Conservation (phyloP, 345 rosid species). For the Ceriops tagal region DNA sequence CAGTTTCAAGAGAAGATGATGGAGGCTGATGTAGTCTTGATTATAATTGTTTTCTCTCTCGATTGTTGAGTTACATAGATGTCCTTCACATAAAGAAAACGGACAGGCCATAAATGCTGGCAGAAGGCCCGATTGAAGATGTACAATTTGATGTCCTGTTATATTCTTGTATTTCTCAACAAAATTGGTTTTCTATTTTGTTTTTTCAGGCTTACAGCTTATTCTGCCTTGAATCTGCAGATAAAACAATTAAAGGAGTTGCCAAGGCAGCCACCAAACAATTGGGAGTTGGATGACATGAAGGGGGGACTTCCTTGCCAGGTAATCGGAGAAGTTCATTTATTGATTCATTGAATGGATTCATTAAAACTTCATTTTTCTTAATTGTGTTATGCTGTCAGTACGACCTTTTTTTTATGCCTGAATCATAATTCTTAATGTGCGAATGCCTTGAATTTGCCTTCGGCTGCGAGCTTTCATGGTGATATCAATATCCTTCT, state of each 20-base stretch:
- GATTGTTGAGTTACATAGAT: conserved; percentile 74
- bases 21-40: neutral
- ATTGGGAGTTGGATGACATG: conserved; percentile 95
- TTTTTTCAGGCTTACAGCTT: neutral
- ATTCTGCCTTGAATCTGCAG: conserved; percentile 34
- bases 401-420: conserved; percentile 18
- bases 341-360: neutral
- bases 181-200: neutral
- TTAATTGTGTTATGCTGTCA: neutral
- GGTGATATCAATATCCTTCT: conserved; percentile 95
- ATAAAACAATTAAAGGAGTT: conserved; percentile 62
- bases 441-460: conserved; percentile 76
- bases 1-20: no score
- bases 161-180: no score
- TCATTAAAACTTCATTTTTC: neutral
- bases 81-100: conserved; percentile 71
- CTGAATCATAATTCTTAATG: conserved; percentile 64
- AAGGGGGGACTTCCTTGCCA: conserved; percentile 94
- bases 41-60: conserved; percentile 15
- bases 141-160: conserved; percentile 47
- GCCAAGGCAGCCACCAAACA: conserved; percentile 70
- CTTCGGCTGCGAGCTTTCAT: conserved; percentile 88
- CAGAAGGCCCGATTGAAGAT: conserved; percentile 72
- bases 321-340: conserved; percentile 31
- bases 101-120: conserved; percentile 68